Evolutionary conservation across 1,284 basidiomycete species (phyloP).

Genomic region (Tilletiaria anomala): DNA sequence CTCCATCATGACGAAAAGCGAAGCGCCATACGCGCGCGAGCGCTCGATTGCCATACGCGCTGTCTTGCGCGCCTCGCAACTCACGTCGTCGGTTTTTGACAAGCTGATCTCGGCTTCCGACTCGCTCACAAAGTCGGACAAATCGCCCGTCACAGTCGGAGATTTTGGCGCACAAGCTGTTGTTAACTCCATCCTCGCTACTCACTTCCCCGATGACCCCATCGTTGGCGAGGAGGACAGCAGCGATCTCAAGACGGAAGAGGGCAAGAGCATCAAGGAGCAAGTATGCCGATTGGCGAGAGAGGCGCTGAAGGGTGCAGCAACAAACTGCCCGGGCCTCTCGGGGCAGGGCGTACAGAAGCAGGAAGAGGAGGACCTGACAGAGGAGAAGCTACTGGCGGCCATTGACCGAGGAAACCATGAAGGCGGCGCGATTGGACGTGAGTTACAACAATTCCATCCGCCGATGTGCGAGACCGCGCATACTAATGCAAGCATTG

Average conservation of each 20-base stretch:
- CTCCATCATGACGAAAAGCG: background rate
- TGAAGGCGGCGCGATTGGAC: constrained; percentile 59
- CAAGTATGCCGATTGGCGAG: no score
- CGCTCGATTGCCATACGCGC: constrained; percentile 69
- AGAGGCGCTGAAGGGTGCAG: no score
- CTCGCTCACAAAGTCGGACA: constrained; percentile 79
- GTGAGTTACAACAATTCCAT: constrained; percentile 46
- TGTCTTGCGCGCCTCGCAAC: constrained; percentile 66
- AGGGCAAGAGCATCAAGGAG: constrained; percentile 43
- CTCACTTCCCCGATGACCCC: constrained; percentile 65
- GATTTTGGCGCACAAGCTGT: constrained; percentile 37
- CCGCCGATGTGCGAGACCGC: background rate
- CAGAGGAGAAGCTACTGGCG: constrained; percentile 51
- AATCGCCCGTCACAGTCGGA: constrained; percentile 77
- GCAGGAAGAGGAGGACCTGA: constrained; percentile 49
- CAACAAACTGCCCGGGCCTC: no score
- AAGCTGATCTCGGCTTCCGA: constrained; percentile 62
- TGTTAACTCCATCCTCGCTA: constrained; percentile 26
- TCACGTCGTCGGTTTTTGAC: constrained; percentile 67
- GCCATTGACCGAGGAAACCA: constrained; percentile 75
- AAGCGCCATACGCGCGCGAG: constrained; percentile 44
- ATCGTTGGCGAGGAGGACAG: constrained; percentile 96
- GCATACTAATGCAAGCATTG: background rate
- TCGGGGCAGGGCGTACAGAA: constrained; percentile 23
- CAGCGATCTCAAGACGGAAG: constrained; percentile 46